These are phyloP conservation scores for Ceratobasidium papillatum DNA, from an alignment of 1,284 basidiomycete genomes.

Conservation along the genomic window DNA sequence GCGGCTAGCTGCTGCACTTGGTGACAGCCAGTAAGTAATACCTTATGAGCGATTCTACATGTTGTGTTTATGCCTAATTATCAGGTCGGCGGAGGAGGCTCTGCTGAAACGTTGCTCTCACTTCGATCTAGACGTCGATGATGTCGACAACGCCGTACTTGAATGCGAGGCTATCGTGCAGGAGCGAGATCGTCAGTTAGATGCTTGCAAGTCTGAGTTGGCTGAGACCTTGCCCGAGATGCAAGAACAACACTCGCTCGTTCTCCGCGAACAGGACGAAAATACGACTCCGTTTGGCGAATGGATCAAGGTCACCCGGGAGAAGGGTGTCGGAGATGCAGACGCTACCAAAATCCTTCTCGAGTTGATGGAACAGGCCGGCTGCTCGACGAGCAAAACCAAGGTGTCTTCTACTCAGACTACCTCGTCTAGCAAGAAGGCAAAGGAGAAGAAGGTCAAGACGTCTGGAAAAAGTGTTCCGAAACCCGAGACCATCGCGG, in stretches of 20 bases:
- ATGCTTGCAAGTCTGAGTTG: slow-evolving; percentile 81
- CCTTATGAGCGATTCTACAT: neutral
- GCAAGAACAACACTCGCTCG: slow-evolving; percentile 30
- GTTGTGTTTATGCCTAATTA: slow-evolving; percentile 4
- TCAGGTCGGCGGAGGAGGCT: slow-evolving; percentile 86
- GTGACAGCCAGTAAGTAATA: slow-evolving; percentile 79
- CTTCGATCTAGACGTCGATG: slow-evolving; percentile 83
- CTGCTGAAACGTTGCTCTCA: slow-evolving; percentile 93
- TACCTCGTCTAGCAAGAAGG: slow-evolving; percentile 45
- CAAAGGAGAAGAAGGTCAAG: slow-evolving; percentile 50
- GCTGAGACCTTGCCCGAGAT: slow-evolving; percentile 44
- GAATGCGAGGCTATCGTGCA: slow-evolving; percentile 91
- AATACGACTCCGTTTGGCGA: slow-evolving; percentile 57
- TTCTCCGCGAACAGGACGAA: slow-evolving; percentile 38
- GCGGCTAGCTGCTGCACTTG: slow-evolving; percentile 84
- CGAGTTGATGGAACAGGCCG: slow-evolving; percentile 61
- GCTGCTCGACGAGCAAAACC: slow-evolving; percentile 38
- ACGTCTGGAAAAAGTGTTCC: slow-evolving; percentile 46
- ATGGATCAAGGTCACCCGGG: slow-evolving; percentile 69
- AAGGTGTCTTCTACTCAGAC: slow-evolving; percentile 38
- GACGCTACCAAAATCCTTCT: slow-evolving; percentile 72
- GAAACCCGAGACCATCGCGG: slow-evolving; percentile 48
- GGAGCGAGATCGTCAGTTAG: slow-evolving; percentile 80
- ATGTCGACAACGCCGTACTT: slow-evolving; percentile 82
- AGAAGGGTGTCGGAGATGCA: slow-evolving; percentile 73